These are phyloP conservation scores for Vicia faba DNA, from an alignment of 306 rosid species.

Conservation along the genomic window DNA sequence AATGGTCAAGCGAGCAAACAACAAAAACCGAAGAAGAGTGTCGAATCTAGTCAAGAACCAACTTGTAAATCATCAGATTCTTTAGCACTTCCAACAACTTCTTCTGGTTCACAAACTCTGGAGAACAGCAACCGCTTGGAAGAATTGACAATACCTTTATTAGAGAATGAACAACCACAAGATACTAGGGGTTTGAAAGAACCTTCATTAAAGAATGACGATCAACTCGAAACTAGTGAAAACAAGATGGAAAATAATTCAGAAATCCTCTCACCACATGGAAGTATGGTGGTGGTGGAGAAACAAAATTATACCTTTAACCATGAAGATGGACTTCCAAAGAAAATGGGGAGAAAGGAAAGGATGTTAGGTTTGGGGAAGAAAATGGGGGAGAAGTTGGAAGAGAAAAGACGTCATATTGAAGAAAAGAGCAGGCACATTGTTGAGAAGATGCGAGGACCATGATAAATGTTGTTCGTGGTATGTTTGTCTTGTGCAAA, in stretches of 20 bases:
- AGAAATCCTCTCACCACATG: constrained; percentile 35
- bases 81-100: constrained; percentile 33
- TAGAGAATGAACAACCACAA: constrained; percentile 48
- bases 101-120: constrained; percentile 35
- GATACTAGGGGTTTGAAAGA: constrained; percentile 41
- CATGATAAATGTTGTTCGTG: constrained; percentile 40
- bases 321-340: constrained; percentile 57
- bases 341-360: constrained; percentile 77
- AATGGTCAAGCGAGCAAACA: constrained; percentile 44
- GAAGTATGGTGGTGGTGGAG: constrained; percentile 38
- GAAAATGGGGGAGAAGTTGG: constrained; percentile 89
- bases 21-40: constrained; percentile 33
- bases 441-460: constrained; percentile 89
- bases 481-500: constrained; percentile 11
- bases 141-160: constrained; percentile 51
- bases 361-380: constrained; percentile 77
- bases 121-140: constrained; percentile 36
- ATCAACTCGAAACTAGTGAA: constrained; percentile 35
- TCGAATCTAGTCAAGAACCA: constrained; percentile 38
- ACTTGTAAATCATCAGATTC: constrained; percentile 44
- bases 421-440: constrained; percentile 85
- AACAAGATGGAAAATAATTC: constrained; percentile 39
- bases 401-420: constrained; percentile 79
- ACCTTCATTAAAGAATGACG: constrained; percentile 40
- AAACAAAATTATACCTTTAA: constrained; percentile 43